Evolutionary conservation across 2,329 filamentous ascomycete genomes (phyloP), one percentile per base, ranked within the genome.

Genomic region (Verticillium albo-atrum): DNA sequence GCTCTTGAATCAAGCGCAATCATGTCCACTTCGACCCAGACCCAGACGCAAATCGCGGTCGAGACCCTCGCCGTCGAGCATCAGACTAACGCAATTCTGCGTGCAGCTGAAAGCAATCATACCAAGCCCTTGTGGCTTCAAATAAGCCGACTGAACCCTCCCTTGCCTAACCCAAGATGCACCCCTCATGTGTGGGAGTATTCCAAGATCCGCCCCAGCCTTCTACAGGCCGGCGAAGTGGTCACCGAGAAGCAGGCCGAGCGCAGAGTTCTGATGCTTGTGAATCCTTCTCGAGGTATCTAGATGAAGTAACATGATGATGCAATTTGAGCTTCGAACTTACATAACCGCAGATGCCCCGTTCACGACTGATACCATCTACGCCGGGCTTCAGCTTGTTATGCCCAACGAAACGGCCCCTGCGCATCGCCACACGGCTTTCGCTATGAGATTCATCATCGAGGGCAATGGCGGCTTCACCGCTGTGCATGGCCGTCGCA

Each of bases 401-500:
- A 77, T 80, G 73, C 80, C 81, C 1, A 75, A 78, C 60, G 82
- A 84, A 64, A 81, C 75, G 0, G 80, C 81, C 1, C 75, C 74
- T 4, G 80, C 80, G 1, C 82, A 84, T 65, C 71, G 82, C 2
- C 81, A 84, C 63, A 79, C 76, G 0, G 81, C 82, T 1, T 84
- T 84, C 58, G 81, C 82, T 2, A 74, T 79, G 71, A 75, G 81
- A 14, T 84, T 83, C 68, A 80, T 84, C 62, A 82, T 85, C 57
- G 80, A 84, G 66, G 81, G 81, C 3, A 66, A 74, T 6, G 78
- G 77, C 2, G 81, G 81, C 4, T 84, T 83, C 64, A 84, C 82
- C 0, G 81, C 82, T 3, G 78, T 84, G 0, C 76, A 82, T n/a
- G 81, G 82, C 12, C 65, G 68, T 4, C 72, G 77, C 20, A 77